Conservation (phyloP, 1,284 basidiomycete genomes). For the Uromyces viciae-fabae region DNA sequence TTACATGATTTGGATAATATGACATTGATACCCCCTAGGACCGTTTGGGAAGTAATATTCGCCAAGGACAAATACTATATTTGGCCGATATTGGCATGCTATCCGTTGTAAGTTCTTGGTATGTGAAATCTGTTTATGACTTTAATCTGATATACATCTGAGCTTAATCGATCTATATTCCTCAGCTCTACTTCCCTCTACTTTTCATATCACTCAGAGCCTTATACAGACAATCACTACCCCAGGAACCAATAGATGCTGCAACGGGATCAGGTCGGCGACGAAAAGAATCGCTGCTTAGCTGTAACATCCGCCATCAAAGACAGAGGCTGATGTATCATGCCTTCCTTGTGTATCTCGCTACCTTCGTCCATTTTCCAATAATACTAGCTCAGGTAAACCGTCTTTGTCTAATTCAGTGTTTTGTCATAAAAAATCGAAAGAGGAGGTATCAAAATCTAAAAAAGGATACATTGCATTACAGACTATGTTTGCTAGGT, state of each 20-base stretch:
- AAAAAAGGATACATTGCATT: not conserved
- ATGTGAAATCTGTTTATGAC: not conserved
- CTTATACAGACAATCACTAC: not conserved
- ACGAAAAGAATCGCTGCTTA: not conserved
- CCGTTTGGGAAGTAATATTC: not conserved
- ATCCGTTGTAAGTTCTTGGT: not conserved
- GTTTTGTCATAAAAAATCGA: too few relatives aligned
- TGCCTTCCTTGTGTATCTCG: not conserved
- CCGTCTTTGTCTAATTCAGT: not conserved
- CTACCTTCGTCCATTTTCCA: not conserved
- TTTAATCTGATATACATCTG: not conserved
- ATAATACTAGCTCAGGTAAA: not conserved
- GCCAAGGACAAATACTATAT: not conserved
- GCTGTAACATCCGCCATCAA: not conserved
- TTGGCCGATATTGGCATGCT: not conserved
- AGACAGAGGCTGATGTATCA: conserved; percentile 8
- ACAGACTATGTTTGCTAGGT: not conserved
- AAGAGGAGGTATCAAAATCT: too few relatives aligned
- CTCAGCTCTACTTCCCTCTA: not conserved
- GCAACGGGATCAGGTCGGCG: not conserved
- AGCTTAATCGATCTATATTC: not conserved
- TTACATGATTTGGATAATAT: not conserved
- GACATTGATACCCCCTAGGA: not conserved
- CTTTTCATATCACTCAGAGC: not conserved
- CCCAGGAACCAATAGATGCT: not conserved